A percentile compares a stretch with the other conserved stretches of the same genome.
phyloP scores from a whole-genome alignment of 2,329 filamentous ascomycete genomes.

The Endothia cerciana region DNA sequence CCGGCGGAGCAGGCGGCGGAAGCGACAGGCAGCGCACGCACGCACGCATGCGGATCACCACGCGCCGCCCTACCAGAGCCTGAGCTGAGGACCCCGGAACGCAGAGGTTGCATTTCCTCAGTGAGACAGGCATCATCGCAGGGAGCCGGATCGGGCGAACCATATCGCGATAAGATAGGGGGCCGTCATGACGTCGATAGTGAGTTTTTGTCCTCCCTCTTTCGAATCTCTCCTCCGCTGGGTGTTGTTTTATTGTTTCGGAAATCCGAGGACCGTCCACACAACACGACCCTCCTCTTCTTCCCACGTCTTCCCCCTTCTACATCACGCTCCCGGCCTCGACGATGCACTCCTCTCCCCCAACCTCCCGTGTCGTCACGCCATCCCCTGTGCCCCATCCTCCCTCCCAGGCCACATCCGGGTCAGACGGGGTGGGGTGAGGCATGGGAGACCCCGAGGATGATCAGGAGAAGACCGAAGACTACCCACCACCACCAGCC shows the following conservation, averaged over 20 bases:
- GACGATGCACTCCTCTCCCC: too few relatives aligned
- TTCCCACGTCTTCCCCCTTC: too few relatives aligned
- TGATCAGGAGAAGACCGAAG: neutral
- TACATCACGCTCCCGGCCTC: too few relatives aligned
- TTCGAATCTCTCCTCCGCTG: constrained; percentile 11
- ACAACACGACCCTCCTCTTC: neutral
- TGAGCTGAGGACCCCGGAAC: neutral
- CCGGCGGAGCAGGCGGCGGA: too few relatives aligned
- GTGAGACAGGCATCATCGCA: neutral
- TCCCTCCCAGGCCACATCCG: neutral
- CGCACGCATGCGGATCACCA: constrained; percentile 2
- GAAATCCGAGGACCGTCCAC: constrained; percentile 1
- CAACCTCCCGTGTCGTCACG: too few relatives aligned
- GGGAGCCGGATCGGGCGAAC: neutral
- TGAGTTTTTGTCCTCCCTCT: constrained; percentile 32
- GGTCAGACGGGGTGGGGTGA: neutral
- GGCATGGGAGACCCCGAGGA: neutral
- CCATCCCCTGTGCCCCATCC: neutral
- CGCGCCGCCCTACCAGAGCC: neutral
- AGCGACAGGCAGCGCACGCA: too few relatives aligned
- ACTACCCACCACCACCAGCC: neutral
- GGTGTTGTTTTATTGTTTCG: constrained; percentile 11
- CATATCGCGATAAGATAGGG: constrained; percentile 16
- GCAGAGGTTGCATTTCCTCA: constrained; percentile 14
- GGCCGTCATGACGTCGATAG: constrained; percentile 41